Base-by-base conservation (phyloP, 306 rosid genomes). In the Fragaria nilgerrensis region DNA sequence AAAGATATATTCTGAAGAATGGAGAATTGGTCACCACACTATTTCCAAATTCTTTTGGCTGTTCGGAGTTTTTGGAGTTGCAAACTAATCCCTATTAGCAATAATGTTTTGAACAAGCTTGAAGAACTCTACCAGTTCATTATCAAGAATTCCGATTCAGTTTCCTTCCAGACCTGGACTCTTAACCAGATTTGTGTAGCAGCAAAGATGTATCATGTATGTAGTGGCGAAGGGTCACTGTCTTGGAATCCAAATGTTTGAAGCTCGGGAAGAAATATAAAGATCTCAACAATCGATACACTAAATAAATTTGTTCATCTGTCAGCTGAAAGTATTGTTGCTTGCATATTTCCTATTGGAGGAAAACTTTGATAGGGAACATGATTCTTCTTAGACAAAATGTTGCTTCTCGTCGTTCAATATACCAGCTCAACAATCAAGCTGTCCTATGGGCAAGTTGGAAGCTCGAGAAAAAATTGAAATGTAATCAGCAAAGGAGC, bases 341-440 rank as follows among this genome's bases (percentile, higher is more conserved):
- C n/a, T n/a, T n/a, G n/a, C n/a, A n/a, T n/a, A 25, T 76, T 73
- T 85, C 88, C 86, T 34, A 88, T 74, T 82, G 89, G 92, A 76
- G n/a, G n/a, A n/a, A n/a, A n/a, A n/a, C n/a, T n/a, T n/a, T n/a
- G n/a, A 61, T 81, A 34, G 74, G 68, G 76, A 82, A 75, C 34
- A 85, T 84, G 93, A 58, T 82, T 75, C 58, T 67, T 75, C 79
- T 85, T 66, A 88, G 92, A 78, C 75, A 32, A 47, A 82, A 78
- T 5, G 50, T 64, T 39, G 11, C 72, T 64, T 88, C n/a, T 73
- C 13, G 61, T 87, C 20, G 7, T 15, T 64, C 83, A 82, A 29
- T 80, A n/a, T 39, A 77, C 80, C 36, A 43, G 61, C 41, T 66
- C 23, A 32, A 34, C 68, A 5, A 65, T 5, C 41, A 66, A 34